Conservation (phyloP, 139 green algal species). For the Microglena sp. region DNA sequence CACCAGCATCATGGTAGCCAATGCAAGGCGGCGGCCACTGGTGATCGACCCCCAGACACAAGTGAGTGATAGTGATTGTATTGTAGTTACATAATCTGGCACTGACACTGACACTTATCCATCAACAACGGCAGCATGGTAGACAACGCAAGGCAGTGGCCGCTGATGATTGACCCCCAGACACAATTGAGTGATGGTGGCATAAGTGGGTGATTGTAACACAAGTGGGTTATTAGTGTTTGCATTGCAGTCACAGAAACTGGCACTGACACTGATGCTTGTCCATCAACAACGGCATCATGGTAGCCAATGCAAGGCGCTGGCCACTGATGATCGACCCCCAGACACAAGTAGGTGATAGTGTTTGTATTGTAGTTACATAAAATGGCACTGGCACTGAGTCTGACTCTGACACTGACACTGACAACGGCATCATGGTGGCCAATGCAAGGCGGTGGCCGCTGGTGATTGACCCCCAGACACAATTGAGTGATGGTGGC, state of each 20-base stretch:
- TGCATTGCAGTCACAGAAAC: not conserved
- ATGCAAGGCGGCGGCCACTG: conserved; percentile 56
- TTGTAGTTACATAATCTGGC: too few relatives aligned
- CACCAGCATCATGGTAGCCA: conserved; percentile 52
- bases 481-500: conserved; percentile 13
- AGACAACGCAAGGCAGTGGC: conserved; percentile 44
- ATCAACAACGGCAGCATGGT: conserved; percentile 66
- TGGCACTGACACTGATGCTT: conserved; percentile 12
- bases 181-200: conserved; percentile 55
- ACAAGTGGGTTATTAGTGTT: too few relatives aligned
- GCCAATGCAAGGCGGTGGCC: conserved; percentile 53
- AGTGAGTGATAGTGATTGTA: too few relatives aligned
- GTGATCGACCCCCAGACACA: conserved; percentile 68
- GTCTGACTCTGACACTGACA: conserved; percentile 9
- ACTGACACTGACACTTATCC: conserved; percentile 42
- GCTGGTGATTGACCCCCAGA: conserved; percentile 72
- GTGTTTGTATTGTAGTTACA: too few relatives aligned
- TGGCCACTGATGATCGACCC: conserved; percentile 72
- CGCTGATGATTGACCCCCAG: conserved; percentile 74
- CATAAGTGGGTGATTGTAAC: not conserved
- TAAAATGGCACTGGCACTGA: too few relatives aligned
- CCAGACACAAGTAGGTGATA: conserved; percentile 26
- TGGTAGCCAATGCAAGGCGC: conserved; percentile 47
- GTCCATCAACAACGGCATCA: conserved; percentile 69
- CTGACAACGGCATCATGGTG: conserved; percentile 71